phyloP scores from a whole-genome alignment of 768 basidiomycete species.

The Sutorius australiensis region DNA sequence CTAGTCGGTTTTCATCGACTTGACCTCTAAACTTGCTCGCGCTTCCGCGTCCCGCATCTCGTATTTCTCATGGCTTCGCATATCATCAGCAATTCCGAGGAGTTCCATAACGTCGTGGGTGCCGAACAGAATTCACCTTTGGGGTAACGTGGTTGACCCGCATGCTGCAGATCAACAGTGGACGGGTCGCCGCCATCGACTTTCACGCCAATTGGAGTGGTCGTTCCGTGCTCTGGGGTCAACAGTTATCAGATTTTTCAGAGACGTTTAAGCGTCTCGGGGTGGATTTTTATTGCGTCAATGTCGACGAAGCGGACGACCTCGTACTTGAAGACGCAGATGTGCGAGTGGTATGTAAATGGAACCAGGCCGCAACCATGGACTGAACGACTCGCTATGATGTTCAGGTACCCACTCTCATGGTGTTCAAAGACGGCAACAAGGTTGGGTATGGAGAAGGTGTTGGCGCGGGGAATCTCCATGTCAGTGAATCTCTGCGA shows the following conservation, averaged over 20 bases:
- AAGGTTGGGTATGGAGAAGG: slow-evolving; percentile 24
- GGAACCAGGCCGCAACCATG: neutral
- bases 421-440: slow-evolving; percentile 32
- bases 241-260: slow-evolving; percentile 15
- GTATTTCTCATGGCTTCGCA: slow-evolving; percentile 13
- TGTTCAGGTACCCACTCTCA: slow-evolving; percentile 23
- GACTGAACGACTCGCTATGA: neutral
- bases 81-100: slow-evolving; percentile 15
- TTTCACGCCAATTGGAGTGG: slow-evolving; percentile 18
- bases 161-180: slow-evolving; percentile 22
- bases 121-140: neutral
- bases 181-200: slow-evolving; percentile 23
- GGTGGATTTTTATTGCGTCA: slow-evolving; percentile 67
- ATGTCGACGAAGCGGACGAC: slow-evolving; percentile 57
- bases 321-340: slow-evolving; percentile 53
- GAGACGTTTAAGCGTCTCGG: slow-evolving; percentile 27
- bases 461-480: slow-evolving; percentile 24
- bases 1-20: neutral
- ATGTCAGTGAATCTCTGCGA: slow-evolving; percentile 19
- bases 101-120: slow-evolving; percentile 21
- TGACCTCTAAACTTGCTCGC: neutral
- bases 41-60: neutral
- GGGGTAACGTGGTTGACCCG: too few species aligned
- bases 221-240: slow-evolving; percentile 5
- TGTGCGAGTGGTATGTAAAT: slow-evolving; percentile 52